Base-by-base conservation (phyloP, 2,329 filamentous ascomycete genomes). In the Calonectria pseudoreteaudii region DNA sequence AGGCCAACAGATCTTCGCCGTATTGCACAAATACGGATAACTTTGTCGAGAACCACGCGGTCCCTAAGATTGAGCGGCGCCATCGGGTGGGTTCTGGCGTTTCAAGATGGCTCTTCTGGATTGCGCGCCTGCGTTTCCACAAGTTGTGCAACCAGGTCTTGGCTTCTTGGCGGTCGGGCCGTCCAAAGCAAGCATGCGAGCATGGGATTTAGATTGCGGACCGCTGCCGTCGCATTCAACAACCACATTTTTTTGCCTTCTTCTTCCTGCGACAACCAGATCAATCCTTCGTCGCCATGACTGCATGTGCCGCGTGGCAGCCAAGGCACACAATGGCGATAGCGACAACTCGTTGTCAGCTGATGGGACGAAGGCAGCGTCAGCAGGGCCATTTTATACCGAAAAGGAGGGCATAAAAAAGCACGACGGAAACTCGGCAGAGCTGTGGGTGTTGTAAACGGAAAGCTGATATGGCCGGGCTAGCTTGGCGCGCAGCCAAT, bases 11-110 rank as follows among this genome's bases (percentile, higher is more conserved):
- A 76, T 73, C 36, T 56, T 49, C 34, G 18, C 34, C 26, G 2
- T n/a, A 28, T 56, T 50, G 58, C 36, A 67, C 74, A 50, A 69
- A 64, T 58, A 23, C 28, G 31, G 68, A 41, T 50, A 66, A 74
- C 75, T 60, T 72, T 76, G 68, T 68, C 52, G 56, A 66, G 36
- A 34, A 56, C 41, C n/a, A 28, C 38, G 26, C 53, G 53, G 41
- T 30, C 58, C 53, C 71, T 72, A 76, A 80, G 58, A 80, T 80
- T 79, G 58, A 71, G 75, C 65, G 70, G 73, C 68, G 67, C 71
- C 60, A 16, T n/a, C 38, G 41, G 68, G 76, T 76, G 78, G 76
- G 64, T 50, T 76, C 49, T 52, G 26, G 50, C 66, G 72, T 79
- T 80, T 77, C 77, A 77, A 64, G 41, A 71, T 58, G 56, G 49